Evolutionary conservation across 108 stramenopile genomes (phyloP), one percentile per base, ranked within the genome.

Genomic region (Thalassiosira profunda): DNA sequence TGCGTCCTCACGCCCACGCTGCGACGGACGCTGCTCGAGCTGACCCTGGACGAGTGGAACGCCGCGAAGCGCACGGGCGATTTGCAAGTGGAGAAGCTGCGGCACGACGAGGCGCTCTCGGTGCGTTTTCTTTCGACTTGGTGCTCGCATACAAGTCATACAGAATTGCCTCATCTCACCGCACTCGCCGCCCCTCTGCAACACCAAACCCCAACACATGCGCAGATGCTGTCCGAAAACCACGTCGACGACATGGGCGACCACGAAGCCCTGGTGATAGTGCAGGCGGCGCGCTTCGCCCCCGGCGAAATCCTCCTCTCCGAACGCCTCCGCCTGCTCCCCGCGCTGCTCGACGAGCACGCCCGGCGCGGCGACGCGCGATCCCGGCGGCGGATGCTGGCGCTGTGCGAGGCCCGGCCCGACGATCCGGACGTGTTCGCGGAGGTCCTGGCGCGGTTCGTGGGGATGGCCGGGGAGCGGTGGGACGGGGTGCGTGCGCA

Each of bases 11-110:
- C 85, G 6, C 90, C 90, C 11, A 84, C 77, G 24, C 70, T 95
- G n/a, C 73, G 86, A 48, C 70, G 90, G 24, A 89, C 88, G 4
- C 61, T 90, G 56, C 68, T 95, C 40, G 93, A 95, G 59, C 59
- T 95, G 43, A 92, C 90, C 28, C 70, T 95, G 53, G 86, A 82
- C 29, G 93, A 95, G 73, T 95, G 93, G 93, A 89, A 89, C 36
- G 60, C 79, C 10, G 87, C 86, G 37, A 90, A 90, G 40, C 71
- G 89, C 4, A 80, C 75, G 1, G 89, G 89, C 11, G 93, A 95
- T 66, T 76, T 65, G 8, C 86, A 89, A 28, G 76, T 65, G 9
- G 87, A 88, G 48, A 91, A 85, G 66, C 65, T 86, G 26, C 73
- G 90, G 31, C 82, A 84, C 14, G 78, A 86, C 42, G 90, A 91